Evolutionary conservation across 1,284 basidiomycete genomes (phyloP), one percentile per base, ranked within the genome.

Genomic region (Fomes fomentarius): DNA sequence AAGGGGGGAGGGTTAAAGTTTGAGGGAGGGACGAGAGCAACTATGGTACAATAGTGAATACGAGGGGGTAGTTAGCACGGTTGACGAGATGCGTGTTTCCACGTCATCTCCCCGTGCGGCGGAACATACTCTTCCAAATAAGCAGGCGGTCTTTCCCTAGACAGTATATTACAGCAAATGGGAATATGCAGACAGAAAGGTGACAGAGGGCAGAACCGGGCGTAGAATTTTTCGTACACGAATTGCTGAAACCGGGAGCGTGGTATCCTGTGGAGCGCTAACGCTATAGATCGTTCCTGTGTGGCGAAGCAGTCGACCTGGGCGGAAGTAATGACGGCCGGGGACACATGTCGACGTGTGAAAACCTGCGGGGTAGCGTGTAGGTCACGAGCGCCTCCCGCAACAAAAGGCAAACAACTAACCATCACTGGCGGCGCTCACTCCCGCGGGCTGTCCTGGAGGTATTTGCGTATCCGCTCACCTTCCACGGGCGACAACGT

Each of bases 361-460:
- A 45, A 45, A 31, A 19, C 26, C 43, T 45, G 43, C 25, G 12
- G 43, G 43, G 24, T 24, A 21, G 12, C 43, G 43, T 34, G 45
- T 38, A 24, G 45, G 45, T 9, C 34, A 38, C 38, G 45, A 21
- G 45, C 45, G 45, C 45, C 45, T 22, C 21, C 12, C 43, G 35
- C 11, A 7, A 26, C 28, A 39, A 40, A 34, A 34, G 41, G 52
- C 25, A 43, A 43, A 34, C 41, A 46, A 42, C 42, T 48, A 30
- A 48, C 50, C 50, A 45, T 52, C 41, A 26, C 17, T 8, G 34
- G 12, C 37, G 12, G 4, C 19, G 33, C 19, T 55, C 50, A 54
- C 43, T 47, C 50, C 54, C 58, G 54, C 26, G 48, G 56, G 21
- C 56, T 53, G 35, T 39, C 45, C 37, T 39, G 61, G 21, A 64